Conservation (phyloP, 441 rosid species). For the Pelargonium citronellum region DNA sequence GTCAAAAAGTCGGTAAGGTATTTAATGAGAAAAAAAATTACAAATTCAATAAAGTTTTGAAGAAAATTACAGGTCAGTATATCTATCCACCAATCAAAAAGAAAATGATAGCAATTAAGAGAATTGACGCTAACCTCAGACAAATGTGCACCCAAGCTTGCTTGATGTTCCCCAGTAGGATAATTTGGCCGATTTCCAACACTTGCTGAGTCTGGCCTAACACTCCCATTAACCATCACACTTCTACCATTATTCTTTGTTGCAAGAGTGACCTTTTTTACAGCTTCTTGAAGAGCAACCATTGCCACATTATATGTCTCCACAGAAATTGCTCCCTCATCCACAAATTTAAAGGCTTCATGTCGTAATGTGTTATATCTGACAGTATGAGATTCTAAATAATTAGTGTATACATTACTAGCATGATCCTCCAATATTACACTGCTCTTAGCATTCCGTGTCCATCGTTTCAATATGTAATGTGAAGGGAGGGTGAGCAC, state of each 20-base stretch:
- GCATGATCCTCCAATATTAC: constrained; percentile 49
- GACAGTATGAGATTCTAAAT: constrained; percentile 47
- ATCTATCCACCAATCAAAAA: not conserved
- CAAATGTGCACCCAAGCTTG: constrained; percentile 7
- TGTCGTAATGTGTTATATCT: constrained; percentile 72
- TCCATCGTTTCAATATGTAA: constrained; percentile 88
- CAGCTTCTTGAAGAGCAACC: constrained; percentile 58
- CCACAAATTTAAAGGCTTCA: constrained; percentile 82
- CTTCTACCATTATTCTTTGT: constrained; percentile 65
- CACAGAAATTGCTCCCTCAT: constrained; percentile 67
- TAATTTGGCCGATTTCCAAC: constrained; percentile 14
- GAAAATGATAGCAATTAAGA: not conserved
- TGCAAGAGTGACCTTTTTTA: constrained; percentile 53
- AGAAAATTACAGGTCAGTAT: no score
- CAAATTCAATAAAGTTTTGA: no score
- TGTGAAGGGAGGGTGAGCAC: constrained; percentile 79
- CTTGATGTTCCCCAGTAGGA: constrained; percentile 11
- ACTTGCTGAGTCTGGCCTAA: constrained; percentile 12
- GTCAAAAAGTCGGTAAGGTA: not conserved
- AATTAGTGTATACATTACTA: constrained; percentile 35
- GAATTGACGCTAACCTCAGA: constrained; percentile 24
- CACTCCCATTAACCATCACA: constrained; percentile 37
- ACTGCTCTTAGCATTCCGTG: constrained; percentile 64
- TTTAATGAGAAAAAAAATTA: not conserved
- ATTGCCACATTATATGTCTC: constrained; percentile 74